Conservation (phyloP, 1,139 yeast species). For the Pichia sp. region DNA sequence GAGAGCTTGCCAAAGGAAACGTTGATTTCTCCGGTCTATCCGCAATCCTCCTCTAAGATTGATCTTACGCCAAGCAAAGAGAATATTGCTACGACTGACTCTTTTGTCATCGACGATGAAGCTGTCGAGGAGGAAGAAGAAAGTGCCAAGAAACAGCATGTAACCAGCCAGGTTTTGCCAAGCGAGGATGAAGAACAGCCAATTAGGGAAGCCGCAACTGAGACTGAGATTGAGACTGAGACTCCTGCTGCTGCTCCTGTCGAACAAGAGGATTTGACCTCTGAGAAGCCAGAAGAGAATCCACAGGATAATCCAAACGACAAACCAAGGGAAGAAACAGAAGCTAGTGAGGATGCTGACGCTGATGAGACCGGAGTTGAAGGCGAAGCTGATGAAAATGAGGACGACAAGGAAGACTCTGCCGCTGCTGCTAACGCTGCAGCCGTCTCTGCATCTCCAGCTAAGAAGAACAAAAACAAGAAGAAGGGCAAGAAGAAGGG, state of each 20-base stretch:
- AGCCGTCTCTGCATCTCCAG: background rate
- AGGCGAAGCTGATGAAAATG: constrained; percentile 10
- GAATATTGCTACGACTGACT: constrained; percentile 23
- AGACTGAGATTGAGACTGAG: background rate
- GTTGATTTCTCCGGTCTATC: constrained; percentile 28
- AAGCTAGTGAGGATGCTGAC: background rate
- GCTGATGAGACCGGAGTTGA: background rate
- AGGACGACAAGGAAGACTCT: background rate
- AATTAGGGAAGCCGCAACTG: background rate
- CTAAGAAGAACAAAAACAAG: constrained; percentile 8
- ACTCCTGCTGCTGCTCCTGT: background rate
- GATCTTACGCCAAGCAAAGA: constrained; percentile 19
- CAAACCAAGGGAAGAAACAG: too few relatives aligned
- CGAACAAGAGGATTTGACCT: constrained; percentile 1
- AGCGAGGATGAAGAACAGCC: background rate
- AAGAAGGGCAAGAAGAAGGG: constrained; percentile 18
- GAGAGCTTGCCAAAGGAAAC: constrained; percentile 31
- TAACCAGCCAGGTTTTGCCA: constrained; percentile 1
- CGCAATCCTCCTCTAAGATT: constrained; percentile 14
- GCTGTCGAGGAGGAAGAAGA: constrained; percentile 16
- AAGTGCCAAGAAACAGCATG: constrained; percentile 1
- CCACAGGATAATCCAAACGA: background rate
- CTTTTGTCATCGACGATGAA: constrained; percentile 30
- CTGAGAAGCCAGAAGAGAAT: constrained; percentile 10
- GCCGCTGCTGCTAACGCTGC: background rate